Evolutionary conservation across 2,329 filamentous ascomycete species (phyloP).

Genomic region (Aspergillus uvarum): DNA sequence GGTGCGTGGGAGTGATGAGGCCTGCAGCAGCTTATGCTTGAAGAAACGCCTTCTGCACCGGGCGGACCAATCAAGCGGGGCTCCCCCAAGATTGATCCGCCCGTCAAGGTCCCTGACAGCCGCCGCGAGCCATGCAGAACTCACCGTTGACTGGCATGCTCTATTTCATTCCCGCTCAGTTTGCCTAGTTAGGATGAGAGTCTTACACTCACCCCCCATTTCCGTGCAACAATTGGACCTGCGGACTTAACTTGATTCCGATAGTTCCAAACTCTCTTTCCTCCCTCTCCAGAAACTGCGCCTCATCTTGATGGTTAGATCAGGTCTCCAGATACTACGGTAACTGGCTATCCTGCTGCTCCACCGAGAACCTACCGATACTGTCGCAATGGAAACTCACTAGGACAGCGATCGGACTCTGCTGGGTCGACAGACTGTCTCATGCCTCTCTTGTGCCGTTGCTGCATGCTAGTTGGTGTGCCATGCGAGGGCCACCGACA

Average conservation of each 20-base stretch:
- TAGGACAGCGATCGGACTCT: background rate
- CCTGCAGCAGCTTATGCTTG: slow-evolving; percentile 20
- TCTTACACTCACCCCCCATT: slow-evolving; percentile 1
- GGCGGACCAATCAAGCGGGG: slow-evolving; percentile 15
- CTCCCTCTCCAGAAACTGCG: background rate
- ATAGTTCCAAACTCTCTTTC: slow-evolving; percentile 7
- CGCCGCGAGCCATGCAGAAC: slow-evolving; percentile 8
- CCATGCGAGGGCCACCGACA: slow-evolving; percentile 26
- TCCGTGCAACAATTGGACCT: slow-evolving; percentile 15
- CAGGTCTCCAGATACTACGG: background rate
- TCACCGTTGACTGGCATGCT: slow-evolving; percentile 1
- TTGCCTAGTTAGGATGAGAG: background rate
- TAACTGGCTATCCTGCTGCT: background rate
- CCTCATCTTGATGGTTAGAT: background rate
- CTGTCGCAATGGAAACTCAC: background rate
- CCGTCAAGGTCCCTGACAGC: slow-evolving; percentile 11
- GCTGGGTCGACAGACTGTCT: slow-evolving; percentile 8
- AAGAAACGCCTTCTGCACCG: slow-evolving; percentile 24
- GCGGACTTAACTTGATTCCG: background rate
- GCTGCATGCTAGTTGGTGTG: slow-evolving; percentile 34
- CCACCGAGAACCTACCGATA: background rate
- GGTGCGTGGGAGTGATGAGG: slow-evolving; percentile 22
- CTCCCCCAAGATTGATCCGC: background rate
- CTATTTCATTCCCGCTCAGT: background rate
- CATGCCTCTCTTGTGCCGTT: slow-evolving; percentile 14